Conservation (phyloP, 148 eudicot genomes). For the Amaranthus hypochondriacus region DNA sequence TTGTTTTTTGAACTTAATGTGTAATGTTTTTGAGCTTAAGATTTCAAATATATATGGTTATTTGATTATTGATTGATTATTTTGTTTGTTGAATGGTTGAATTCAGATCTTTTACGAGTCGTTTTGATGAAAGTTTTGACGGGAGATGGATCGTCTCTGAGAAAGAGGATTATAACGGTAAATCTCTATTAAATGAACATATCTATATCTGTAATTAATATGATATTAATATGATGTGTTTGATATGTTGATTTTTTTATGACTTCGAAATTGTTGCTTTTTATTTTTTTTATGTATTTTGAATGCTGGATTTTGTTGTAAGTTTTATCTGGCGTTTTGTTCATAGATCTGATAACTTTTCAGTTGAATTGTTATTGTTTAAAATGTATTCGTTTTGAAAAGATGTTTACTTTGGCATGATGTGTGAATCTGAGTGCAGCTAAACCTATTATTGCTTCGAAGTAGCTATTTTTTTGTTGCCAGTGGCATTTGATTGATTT, state of each 20-base stretch:
- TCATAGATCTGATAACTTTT: not conserved
- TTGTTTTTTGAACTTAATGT: not conserved
- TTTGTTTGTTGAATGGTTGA: not conserved
- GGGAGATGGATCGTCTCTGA: slow-evolving; percentile 82
- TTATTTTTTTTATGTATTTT: not conserved
- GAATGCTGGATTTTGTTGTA: no score
- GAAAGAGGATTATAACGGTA: slow-evolving; percentile 79
- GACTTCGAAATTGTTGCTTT: not conserved
- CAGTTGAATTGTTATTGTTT: not conserved
- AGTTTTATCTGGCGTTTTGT: not conserved
- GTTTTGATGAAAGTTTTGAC: slow-evolving; percentile 73
- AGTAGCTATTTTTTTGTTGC: not conserved
- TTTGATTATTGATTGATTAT: slow-evolving; percentile 2
- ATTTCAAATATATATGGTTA: not conserved
- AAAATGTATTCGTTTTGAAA: not conserved
- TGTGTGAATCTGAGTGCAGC: not conserved
- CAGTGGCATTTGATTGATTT: not conserved
- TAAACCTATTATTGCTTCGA: no score
- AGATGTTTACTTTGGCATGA: not conserved
- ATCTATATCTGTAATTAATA: no score
- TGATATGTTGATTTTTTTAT: no score
- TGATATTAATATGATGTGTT: no score
- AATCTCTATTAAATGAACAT: not conserved
- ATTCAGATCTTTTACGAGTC: slow-evolving; percentile 66
- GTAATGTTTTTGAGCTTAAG: not conserved